These are phyloP conservation scores for Thalassiosira sp. DNA, from an alignment of 352 stramenopile genomes.

Conservation along the genomic window DNA sequence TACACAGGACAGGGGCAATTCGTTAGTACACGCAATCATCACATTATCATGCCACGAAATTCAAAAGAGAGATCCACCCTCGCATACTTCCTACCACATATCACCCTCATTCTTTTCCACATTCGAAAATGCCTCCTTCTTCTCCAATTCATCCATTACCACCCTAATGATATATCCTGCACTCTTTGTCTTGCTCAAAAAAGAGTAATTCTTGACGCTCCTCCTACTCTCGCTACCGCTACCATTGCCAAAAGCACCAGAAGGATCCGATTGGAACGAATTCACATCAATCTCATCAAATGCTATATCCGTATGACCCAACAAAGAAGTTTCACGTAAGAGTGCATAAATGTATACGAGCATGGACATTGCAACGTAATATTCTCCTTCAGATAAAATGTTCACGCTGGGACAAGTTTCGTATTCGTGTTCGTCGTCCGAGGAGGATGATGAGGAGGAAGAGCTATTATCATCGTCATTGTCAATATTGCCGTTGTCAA, in stretches of 20 bases:
- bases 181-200: slow-evolving; percentile 24
- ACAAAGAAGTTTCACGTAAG: slow-evolving; percentile 17
- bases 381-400: slow-evolving; percentile 40
- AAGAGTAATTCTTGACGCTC: too few species aligned
- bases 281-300: slow-evolving; percentile 43
- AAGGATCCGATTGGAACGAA: slow-evolving; percentile 14
- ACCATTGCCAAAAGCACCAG: background rate
- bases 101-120: slow-evolving; percentile 12
- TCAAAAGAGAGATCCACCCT: background rate
- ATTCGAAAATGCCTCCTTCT: slow-evolving; percentile 18
- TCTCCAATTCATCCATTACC: slow-evolving; percentile 37
- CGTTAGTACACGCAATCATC: too few species aligned
- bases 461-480: slow-evolving; percentile 6
- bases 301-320: slow-evolving; percentile 13
- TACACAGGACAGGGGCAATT: background rate
- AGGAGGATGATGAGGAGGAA: too few species aligned
- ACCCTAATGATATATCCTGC: slow-evolving; percentile 33
- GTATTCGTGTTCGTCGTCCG: slow-evolving; percentile 2
- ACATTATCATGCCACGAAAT: too few species aligned
- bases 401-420: slow-evolving; percentile 1
- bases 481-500: background rate
- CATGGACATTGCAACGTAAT: slow-evolving; percentile 41
- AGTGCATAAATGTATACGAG: slow-evolving; percentile 31
- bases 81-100: too few species aligned
- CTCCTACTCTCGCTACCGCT: background rate